Conservation (phyloP, 73 alveolate genomes). For the Paramecium pentaurelia region DNA sequence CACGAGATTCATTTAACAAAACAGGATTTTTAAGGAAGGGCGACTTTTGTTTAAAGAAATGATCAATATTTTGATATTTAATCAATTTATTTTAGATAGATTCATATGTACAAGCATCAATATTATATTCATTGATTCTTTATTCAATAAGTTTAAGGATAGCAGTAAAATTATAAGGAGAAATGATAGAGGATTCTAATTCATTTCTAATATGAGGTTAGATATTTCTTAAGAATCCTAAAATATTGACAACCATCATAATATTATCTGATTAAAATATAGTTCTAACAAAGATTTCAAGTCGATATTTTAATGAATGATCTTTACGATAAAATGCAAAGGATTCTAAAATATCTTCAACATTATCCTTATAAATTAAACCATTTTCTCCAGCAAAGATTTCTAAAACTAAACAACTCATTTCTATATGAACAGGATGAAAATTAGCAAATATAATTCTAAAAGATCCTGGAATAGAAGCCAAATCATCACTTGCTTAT, state of each 20-base stretch:
- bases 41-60: background rate
- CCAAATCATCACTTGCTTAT: background rate
- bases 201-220: background rate
- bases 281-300: constrained; percentile 18
- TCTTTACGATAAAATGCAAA: background rate
- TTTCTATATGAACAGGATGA: constrained; percentile 24
- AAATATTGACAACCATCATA: background rate
- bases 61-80: background rate
- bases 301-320: background rate
- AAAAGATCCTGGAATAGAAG: constrained; percentile 3
- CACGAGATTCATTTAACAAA: background rate
- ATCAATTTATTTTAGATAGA: background rate
- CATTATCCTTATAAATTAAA: background rate
- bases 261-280: background rate
- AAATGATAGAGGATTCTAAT: background rate
- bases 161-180: background rate
- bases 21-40: background rate
- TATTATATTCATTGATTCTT: constrained; percentile 1
- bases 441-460: constrained; percentile 11
- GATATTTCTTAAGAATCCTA: background rate
- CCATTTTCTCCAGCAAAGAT: constrained; percentile 23
- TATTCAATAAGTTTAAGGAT: background rate
- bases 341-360: background rate
- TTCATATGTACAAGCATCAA: constrained; percentile 12
- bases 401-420: constrained; percentile 12